Conservation (phyloP, 2,329 filamentous ascomycete genomes). For the Xylaria hypoxylon region DNA sequence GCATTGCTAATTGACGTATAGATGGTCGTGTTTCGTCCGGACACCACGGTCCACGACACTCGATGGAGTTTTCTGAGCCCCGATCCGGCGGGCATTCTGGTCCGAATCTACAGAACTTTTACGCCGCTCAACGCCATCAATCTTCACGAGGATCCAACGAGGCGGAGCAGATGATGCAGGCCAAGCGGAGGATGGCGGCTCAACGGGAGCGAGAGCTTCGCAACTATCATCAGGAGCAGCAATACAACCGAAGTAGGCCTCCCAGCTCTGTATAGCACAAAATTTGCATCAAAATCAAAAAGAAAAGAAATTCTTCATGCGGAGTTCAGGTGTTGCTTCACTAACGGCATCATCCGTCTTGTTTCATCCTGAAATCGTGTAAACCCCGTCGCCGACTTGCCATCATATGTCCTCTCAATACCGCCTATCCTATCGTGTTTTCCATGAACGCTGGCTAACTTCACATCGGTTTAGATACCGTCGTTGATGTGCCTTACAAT, state of each 20-base stretch:
- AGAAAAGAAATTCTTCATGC: slow-evolving; percentile 53
- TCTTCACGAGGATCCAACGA: slow-evolving; percentile 85
- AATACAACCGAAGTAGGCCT: slow-evolving; percentile 99
- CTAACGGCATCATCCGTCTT: slow-evolving; percentile 44
- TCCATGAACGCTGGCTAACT: slow-evolving; percentile 51
- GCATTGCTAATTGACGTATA: slow-evolving; percentile 55
- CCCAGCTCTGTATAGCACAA: slow-evolving; percentile 78
- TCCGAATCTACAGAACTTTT: slow-evolving; percentile 91
- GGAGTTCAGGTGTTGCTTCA: slow-evolving; percentile 46
- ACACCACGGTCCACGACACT: slow-evolving; percentile 74
- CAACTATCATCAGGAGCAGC: slow-evolving; percentile 99
- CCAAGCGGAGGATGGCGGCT: slow-evolving; percentile 98
- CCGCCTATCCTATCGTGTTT: slow-evolving; percentile 36
- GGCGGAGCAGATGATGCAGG: slow-evolving; percentile 98
- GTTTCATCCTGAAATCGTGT: slow-evolving; percentile 48
- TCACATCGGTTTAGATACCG: slow-evolving; percentile 60
- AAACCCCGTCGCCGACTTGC: slow-evolving; percentile 44
- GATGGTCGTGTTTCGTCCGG: slow-evolving; percentile 77
- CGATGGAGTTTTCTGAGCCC: slow-evolving; percentile 82
- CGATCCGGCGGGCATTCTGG: slow-evolving; percentile 75
- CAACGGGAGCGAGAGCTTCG: slow-evolving; percentile 98
- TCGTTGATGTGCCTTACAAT: slow-evolving; percentile 59
- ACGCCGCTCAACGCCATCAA: slow-evolving; percentile 92
- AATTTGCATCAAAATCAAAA: slow-evolving; percentile 55
- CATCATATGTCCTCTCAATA: slow-evolving; percentile 42